These are phyloP conservation scores for Nymphaea thermarum DNA, from an alignment of 164 flowering plant species.

Conservation along the genomic window DNA sequence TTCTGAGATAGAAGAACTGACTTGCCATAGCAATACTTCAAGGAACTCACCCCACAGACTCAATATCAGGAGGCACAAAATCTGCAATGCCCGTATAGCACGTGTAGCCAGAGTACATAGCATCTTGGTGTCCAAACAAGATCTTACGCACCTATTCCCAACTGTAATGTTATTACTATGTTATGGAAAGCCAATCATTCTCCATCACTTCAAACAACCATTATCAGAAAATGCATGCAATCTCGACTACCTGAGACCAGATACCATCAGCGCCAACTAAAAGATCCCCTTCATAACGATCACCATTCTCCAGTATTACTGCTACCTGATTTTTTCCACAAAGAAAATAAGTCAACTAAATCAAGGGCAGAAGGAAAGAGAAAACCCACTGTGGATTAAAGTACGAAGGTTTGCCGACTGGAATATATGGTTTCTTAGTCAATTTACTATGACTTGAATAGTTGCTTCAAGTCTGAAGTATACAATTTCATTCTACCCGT, in stretches of 20 bases:
- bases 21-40: background rate
- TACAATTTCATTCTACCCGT: too few relatives aligned
- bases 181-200: background rate
- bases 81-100: slow-evolving; percentile 97
- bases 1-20: too few relatives aligned
- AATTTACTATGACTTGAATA: too few relatives aligned
- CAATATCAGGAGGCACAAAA: slow-evolving; percentile 91
- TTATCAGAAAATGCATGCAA: background rate
- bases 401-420: too few relatives aligned
- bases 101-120: slow-evolving; percentile 77
- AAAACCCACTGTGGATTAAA: too few relatives aligned
- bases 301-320: slow-evolving; percentile 73
- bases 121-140: slow-evolving; percentile 68
- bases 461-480: too few relatives aligned
- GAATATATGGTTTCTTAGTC: too few relatives aligned
- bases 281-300: slow-evolving; percentile 76
- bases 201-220: background rate
- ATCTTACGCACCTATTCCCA: slow-evolving; percentile 61
- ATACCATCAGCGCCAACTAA: slow-evolving; percentile 98
- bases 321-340: slow-evolving; percentile 37
- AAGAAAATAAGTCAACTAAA: background rate
- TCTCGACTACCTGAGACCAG: slow-evolving; percentile 70
- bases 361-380: background rate
- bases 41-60: slow-evolving; percentile 67
- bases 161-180: background rate